Conservation (phyloP, 768 basidiomycete species). For the Paxillus involutus region DNA sequence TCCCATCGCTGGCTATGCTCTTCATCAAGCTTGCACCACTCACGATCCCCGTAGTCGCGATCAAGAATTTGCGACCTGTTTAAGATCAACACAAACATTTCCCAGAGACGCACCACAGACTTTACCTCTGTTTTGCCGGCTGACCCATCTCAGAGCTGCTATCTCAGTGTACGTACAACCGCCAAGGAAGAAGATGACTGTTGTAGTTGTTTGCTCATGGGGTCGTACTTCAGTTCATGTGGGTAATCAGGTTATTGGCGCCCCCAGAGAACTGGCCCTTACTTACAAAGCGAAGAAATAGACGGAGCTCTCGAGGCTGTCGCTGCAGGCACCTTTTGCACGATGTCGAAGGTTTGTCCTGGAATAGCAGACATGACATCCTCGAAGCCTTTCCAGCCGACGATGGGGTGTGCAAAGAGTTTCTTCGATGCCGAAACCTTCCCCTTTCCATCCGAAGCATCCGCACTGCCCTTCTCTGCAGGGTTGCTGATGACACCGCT, state of each 20-base stretch:
- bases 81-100: slow-evolving; percentile 10
- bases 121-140: slow-evolving; percentile 77
- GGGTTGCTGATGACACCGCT: slow-evolving; percentile 85
- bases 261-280: neutral
- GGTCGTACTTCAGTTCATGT: slow-evolving; percentile 38
- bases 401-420: slow-evolving; percentile 85
- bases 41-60: slow-evolving; percentile 90
- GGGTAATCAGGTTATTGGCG: neutral
- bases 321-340: slow-evolving; percentile 41
- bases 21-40: slow-evolving; percentile 75
- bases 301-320: slow-evolving; percentile 25
- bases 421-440: slow-evolving; percentile 43
- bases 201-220: slow-evolving; percentile 70
- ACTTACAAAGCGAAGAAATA: slow-evolving; percentile 37
- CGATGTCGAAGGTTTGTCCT: slow-evolving; percentile 82
- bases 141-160: slow-evolving; percentile 90
- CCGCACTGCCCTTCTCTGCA: slow-evolving; percentile 47
- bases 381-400: slow-evolving; percentile 98
- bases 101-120: slow-evolving; percentile 1
- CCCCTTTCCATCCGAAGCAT: slow-evolving; percentile 38
- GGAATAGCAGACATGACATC: slow-evolving; percentile 81
- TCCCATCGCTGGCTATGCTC: slow-evolving; percentile 53
- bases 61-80: slow-evolving; percentile 81
- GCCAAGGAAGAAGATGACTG: slow-evolving; percentile 94
- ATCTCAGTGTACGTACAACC: slow-evolving; percentile 98